Evolutionary conservation across 176 grass and related monocot species (phyloP).

Genomic region (Carex pumila): DNA sequence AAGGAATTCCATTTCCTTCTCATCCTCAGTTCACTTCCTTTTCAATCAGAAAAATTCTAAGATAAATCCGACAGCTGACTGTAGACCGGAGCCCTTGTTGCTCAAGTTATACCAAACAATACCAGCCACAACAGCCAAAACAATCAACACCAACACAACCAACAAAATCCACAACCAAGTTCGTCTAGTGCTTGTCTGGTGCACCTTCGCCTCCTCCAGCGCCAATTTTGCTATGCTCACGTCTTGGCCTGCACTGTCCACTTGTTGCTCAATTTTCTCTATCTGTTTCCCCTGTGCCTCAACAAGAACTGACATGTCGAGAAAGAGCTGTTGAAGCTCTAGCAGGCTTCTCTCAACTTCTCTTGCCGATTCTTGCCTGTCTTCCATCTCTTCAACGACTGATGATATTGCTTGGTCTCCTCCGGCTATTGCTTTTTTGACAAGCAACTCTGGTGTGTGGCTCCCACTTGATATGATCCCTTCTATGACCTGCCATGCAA

Average conservation of each 20-base stretch:
- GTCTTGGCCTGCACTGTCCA: background rate
- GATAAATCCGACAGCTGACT: background rate
- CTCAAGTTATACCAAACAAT: conserved; percentile 18
- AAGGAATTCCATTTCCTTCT: background rate
- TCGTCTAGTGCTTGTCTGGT: background rate
- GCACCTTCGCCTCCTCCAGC: background rate
- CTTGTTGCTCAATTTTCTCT: conserved; percentile 20
- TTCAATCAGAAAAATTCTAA: conserved; percentile 3
- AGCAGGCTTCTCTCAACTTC: conserved; percentile 26
- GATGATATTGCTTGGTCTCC: background rate
- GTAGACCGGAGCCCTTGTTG: background rate
- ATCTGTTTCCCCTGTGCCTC: conserved; percentile 14
- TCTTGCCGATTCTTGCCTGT: conserved; percentile 18
- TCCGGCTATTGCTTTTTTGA: conserved; percentile 7
- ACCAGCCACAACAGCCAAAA: conserved; percentile 15
- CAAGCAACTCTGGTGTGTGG: background rate
- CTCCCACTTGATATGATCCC: conserved; percentile 12
- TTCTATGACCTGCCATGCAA: conserved; percentile 2
- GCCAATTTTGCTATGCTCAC: background rate
- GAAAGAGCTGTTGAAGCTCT: conserved; percentile 30
- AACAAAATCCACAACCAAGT: conserved; percentile 23
- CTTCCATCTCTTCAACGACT: conserved; percentile 25
- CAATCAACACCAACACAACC: conserved; percentile 20
- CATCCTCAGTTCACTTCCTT: background rate
- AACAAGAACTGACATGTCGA: conserved; percentile 27